Base-by-base conservation (phyloP, 2,329 filamentous ascomycete species). In the Neonectria punicea region DNA sequence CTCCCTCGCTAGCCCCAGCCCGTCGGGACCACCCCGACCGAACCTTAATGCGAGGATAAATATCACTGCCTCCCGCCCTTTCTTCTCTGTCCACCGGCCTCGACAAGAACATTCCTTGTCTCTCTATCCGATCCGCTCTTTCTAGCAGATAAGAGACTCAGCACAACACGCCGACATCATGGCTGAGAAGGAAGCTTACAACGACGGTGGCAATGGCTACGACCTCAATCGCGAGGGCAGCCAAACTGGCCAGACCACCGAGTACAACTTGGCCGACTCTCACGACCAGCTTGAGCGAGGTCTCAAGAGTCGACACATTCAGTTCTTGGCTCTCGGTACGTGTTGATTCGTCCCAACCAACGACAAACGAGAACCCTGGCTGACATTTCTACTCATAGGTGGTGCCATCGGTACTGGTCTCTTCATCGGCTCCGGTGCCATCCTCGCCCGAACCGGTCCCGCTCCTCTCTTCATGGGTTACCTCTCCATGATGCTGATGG, bases 401-500 rank as follows among this genome's bases (percentile, higher is more conserved):
- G 85, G 85, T 68, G 86, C 85, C 41, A 90, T 90, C 71, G 88
- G 88, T 64, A 90, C 88, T 3, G 88, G 88, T 74, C 82, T 90
- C 34, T 90, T 90, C 75, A 83, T 90, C 67, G 87, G 88, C 61
- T 88, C 86, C 41, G 88, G 88, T 25, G 79, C 79, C 63, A 87
- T 89, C 57, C 79, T 90, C 57, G 80, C 84, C 36, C 78, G 80
- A 10, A 84, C 85, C 30, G 89, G 89, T 2, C 89, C 89, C 3
- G 90, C 89, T 5, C 89, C 91, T 0, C 80, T 93, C 16, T 85
- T 93, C 75, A 89, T 94, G 77, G 89, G 87, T 25, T 94, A 93
- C 76, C 71, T 86, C 7, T 81, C 80, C 68, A 86, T 87, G 84
- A 86, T 86, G 81, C 28, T 79, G 3, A 73, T 87, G 10, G 85